Percentiles rank a stretch among this genome's conserved stretches.
These are phyloP conservation scores for Amesomyces nigricolor DNA, from an alignment of 2,329 filamentous ascomycete species.

Conservation along the genomic window DNA sequence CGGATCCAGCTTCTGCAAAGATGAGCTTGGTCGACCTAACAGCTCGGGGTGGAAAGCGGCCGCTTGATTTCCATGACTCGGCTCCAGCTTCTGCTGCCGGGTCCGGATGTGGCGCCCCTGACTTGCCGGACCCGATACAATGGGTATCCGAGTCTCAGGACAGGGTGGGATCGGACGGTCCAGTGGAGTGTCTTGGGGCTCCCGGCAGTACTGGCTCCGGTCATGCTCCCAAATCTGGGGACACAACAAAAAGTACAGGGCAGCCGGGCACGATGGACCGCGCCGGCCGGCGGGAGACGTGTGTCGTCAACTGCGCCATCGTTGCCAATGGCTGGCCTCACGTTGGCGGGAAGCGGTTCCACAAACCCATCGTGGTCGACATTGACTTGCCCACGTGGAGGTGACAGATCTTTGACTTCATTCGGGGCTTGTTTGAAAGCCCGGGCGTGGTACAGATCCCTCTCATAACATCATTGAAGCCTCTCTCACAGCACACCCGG, in stretches of 20 bases:
- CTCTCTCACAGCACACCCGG: no score
- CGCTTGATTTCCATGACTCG: constrained; percentile 42
- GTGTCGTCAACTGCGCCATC: constrained; percentile 73
- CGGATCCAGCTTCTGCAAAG: constrained; percentile 49
- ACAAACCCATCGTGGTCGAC: constrained; percentile 82
- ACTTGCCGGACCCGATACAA: constrained; percentile 37
- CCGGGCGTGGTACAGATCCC: no score
- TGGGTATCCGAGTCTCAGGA: constrained; percentile 9
- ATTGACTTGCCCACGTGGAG: constrained; percentile 61
- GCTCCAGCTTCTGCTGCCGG: constrained; percentile 23
- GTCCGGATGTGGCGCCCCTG: constrained; percentile 6
- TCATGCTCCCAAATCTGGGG: constrained; percentile 24
- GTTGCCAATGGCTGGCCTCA: constrained; percentile 64
- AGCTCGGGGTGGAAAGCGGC: constrained; percentile 33
- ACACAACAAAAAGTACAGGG: constrained; percentile 22
- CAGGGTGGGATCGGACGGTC: neutral
- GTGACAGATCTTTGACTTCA: constrained; percentile 6
- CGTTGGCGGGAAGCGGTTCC: constrained; percentile 55
- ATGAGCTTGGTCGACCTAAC: constrained; percentile 60
- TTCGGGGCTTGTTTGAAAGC: neutral
- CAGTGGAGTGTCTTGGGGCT: neutral
- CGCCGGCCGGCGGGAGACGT: constrained; percentile 57
- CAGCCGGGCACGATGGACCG: constrained; percentile 36
- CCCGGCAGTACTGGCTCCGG: neutral
- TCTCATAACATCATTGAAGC: no score